Evolutionary conservation across 192 early-diverging fungal species (phyloP).

Genomic region (Globomyces pollinis-pini): DNA sequence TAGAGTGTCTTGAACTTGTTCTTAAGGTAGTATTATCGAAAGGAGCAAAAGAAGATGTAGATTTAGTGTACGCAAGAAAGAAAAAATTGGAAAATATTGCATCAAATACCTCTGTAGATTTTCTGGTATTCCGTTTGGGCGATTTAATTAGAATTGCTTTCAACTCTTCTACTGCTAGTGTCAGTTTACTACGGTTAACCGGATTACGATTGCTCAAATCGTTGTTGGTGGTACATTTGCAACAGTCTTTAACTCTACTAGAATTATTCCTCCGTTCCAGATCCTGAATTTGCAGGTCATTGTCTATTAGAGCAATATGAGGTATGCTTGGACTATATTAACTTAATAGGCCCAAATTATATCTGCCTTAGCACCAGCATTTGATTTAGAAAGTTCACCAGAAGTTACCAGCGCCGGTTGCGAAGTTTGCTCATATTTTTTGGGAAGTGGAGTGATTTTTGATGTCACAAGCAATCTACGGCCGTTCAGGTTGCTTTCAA

Average conservation of each 20-base stretch:
- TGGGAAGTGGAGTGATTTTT: slow-evolving; percentile 80
- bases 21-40: slow-evolving; percentile 52
- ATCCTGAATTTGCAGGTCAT: slow-evolving; percentile 82
- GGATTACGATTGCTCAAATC: slow-evolving; percentile 75
- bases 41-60: slow-evolving; percentile 57
- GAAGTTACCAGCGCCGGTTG: slow-evolving; percentile 71
- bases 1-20: slow-evolving; percentile 63
- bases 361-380: slow-evolving; percentile 83
- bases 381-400: slow-evolving; percentile 64
- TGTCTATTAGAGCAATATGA: slow-evolving; percentile 85
- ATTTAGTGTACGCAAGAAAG: slow-evolving; percentile 54
- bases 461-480: slow-evolving; percentile 65
- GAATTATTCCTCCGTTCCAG: slow-evolving; percentile 63
- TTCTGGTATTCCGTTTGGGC: slow-evolving; percentile 63
- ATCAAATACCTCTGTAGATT: slow-evolving; percentile 41
- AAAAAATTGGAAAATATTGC: slow-evolving; percentile 28
- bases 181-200: slow-evolving; percentile 63
- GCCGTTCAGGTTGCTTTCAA: slow-evolving; percentile 62
- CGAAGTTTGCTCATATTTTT: slow-evolving; percentile 72
- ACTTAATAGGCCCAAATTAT: slow-evolving; percentile 93
- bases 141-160: slow-evolving; percentile 90
- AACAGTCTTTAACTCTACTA: too few relatives aligned
- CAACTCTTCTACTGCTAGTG: slow-evolving; percentile 71
- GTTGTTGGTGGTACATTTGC: slow-evolving; percentile 49
- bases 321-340: too few relatives aligned